Percentiles rank a stretch among this genome's conserved stretches.
Conservation (phyloP, 176 grass and related monocot species). For the Eleusine indica region DNA sequence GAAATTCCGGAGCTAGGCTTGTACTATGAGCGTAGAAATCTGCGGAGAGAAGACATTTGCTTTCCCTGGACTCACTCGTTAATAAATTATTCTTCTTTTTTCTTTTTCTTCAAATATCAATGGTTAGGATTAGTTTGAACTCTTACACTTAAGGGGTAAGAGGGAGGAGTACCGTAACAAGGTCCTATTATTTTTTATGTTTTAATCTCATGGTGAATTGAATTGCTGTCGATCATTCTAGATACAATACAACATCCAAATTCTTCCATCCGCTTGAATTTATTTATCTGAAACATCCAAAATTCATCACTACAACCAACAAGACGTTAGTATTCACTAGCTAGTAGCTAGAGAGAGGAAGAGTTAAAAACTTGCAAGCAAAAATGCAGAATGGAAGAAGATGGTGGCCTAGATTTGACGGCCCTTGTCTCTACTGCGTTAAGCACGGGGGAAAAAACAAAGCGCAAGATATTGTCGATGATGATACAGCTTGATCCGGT, state of each 20-base stretch:
- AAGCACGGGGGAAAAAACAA: background rate
- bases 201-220: background rate
- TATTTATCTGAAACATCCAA: background rate
- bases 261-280: background rate
- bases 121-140: too few relatives aligned
- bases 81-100: too few relatives aligned
- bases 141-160: too few relatives aligned
- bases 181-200: too few relatives aligned
- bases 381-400: background rate
- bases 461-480: background rate
- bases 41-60: too few relatives aligned
- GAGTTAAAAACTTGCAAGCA: too few relatives aligned
- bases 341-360: background rate
- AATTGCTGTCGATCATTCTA: background rate
- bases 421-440: conserved; percentile 24
- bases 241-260: conserved; percentile 14
- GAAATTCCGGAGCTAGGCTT: too few relatives aligned
- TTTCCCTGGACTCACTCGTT: too few relatives aligned
- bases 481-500: background rate
- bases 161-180: too few relatives aligned
- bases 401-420: conserved; percentile 8
- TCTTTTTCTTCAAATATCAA: too few relatives aligned
- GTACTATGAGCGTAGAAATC: too few relatives aligned
- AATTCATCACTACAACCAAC: background rate
- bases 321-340: background rate